Base-by-base conservation (phyloP, 495 filamentous ascomycete species). In the Staphylotrichum longicolle region DNA sequence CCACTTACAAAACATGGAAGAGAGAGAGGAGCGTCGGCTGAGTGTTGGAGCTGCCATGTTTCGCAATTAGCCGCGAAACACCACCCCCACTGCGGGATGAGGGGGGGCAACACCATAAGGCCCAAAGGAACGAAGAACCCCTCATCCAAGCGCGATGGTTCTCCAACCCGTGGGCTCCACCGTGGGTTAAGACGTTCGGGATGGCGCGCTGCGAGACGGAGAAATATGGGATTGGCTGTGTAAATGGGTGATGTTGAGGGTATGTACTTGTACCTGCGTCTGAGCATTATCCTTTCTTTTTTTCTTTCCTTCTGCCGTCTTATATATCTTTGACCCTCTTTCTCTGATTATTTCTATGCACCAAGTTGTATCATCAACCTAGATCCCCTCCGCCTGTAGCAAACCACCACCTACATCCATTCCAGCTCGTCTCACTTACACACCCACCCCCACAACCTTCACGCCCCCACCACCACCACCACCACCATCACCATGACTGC, bases 1-100 rank as follows among this genome's bases (percentile, higher is more conserved):
- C 35, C n/a, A 49, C 15, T 27, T 54, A 11, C 52, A 47, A 48
- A 12, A 40, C 49, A 52, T 37, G 49, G 30, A 52, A 34, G 34
- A 52, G 49, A 35, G 46, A 10, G 44, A 27, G 37, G 9, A 40
- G 3, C 34, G 48, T 6, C 47, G 57, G 57, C 37, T 59, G 57
- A 59, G 37, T 42, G 42, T 39, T 52, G 57, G 15, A 11, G 33
- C 35, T 54, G 47, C 34, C 54, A 44, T n/a, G 27, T 14, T 34
- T 35, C 58, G 54, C 49, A 65, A 65, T 65, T 65, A 65, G 63
- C 63, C 63, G 63, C 59, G 63, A 62, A 46, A 1, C n/a, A 33
- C 54, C 37, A 11, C 14, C 57, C 61, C 57, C 51, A 53, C 48
- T 5, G 27, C 37, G 7, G 42, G 35, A 32, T 40, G 56, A 49